A percentile compares a stretch with the other conserved stretches of the same genome.
Evolutionary conservation across 2,329 filamentous ascomycete species (phyloP).

Genomic region (Didymosphaeria variabile): DNA sequence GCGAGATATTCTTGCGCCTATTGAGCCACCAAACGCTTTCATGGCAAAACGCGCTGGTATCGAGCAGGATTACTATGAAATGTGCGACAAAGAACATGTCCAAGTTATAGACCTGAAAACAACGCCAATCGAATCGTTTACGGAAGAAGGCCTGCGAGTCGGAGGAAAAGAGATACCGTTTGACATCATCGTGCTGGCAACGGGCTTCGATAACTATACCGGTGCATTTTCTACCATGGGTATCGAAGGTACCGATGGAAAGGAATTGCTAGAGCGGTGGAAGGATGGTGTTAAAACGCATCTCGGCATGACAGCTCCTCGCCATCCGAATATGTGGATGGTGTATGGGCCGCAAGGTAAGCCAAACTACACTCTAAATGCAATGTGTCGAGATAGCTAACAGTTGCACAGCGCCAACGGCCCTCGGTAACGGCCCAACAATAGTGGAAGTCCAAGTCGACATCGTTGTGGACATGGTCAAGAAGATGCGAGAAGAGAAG

Average conservation of each 20-base stretch:
- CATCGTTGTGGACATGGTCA: conserved; percentile 47
- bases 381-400: conserved; percentile 35
- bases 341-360: conserved; percentile 53
- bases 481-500: conserved; percentile 35
- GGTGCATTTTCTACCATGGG: conserved; percentile 35
- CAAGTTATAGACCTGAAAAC: conserved; percentile 45
- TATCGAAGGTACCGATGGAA: conserved; percentile 28
- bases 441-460: conserved; percentile 50
- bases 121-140: conserved; percentile 41
- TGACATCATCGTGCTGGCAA: conserved; percentile 49
- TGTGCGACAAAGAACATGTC: conserved; percentile 46
- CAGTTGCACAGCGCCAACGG: conserved; percentile 2
- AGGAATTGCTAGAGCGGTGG: conserved; percentile 39
- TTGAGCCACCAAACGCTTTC: conserved; percentile 47
- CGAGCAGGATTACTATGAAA: conserved; percentile 52
- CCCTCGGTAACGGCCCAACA: conserved; percentile 43
- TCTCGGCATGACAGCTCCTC: conserved; percentile 44
- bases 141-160: conserved; percentile 47
- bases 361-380: conserved; percentile 16
- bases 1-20: conserved; percentile 49
- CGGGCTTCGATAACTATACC: conserved; percentile 50
- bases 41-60: conserved; percentile 51
- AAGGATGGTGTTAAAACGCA: conserved; percentile 40
- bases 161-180: conserved; percentile 38
- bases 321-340: conserved; percentile 43